Evolutionary conservation across 305 asterid genomes (phyloP).

Genomic region (Striga hermonthica): DNA sequence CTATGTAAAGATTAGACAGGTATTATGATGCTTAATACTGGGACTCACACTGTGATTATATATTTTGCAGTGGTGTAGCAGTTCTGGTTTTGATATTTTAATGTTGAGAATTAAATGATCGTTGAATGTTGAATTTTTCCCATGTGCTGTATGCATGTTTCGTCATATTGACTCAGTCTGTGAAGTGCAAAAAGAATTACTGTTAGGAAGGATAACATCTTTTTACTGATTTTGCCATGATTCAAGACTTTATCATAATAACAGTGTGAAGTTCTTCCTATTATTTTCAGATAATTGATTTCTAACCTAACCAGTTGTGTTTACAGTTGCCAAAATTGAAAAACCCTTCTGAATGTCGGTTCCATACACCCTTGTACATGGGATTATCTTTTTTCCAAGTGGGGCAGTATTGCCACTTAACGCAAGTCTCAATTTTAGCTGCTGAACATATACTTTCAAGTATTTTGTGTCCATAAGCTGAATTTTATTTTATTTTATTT

Average conservation of each 20-base stretch:
- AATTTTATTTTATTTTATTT: no score
- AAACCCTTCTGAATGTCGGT: slow-evolving; percentile 1
- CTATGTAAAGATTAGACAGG: slow-evolving; percentile 95
- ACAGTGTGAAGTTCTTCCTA: not conserved
- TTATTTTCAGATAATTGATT: not conserved
- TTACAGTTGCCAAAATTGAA: not conserved
- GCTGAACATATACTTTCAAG: not conserved
- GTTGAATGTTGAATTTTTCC: not conserved
- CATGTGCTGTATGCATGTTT: not conserved
- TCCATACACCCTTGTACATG: not conserved
- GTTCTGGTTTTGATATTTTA: slow-evolving; percentile 4
- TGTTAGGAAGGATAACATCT: not conserved
- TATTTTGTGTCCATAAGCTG: no score
- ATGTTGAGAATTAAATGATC: slow-evolving; percentile 4
- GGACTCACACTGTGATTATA: slow-evolving; percentile 9
- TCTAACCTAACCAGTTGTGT: not conserved
- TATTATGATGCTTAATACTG: slow-evolving; percentile 28
- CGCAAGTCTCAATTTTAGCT: not conserved
- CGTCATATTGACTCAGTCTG: slow-evolving; percentile 1
- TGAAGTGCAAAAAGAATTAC: not conserved
- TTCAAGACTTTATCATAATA: not conserved
- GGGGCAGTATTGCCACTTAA: not conserved
- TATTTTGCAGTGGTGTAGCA: slow-evolving; percentile 9
- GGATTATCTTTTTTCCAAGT: not conserved
- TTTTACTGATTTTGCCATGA: not conserved